These are phyloP conservation scores for Oxyria digyna DNA, from an alignment of 148 eudicot species.

Conservation along the genomic window DNA sequence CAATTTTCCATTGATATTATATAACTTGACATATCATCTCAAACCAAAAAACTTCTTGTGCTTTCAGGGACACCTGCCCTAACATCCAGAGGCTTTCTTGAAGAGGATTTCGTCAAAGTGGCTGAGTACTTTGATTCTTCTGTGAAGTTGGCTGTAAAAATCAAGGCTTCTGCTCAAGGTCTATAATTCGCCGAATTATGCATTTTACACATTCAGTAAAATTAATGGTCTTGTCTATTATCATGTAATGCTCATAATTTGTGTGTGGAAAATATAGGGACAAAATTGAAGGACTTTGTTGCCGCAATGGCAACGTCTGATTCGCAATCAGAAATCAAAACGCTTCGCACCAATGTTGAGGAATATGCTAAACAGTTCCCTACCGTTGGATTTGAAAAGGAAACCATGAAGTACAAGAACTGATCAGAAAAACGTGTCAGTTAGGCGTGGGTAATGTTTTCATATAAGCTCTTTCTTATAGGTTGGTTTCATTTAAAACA, in stretches of 20 bases:
- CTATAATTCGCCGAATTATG: neutral
- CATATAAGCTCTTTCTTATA: too few species aligned
- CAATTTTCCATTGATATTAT: neutral
- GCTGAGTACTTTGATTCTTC: constrained; percentile 87
- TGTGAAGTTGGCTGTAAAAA: constrained; percentile 69
- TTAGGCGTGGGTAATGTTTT: neutral
- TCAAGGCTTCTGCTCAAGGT: constrained; percentile 76
- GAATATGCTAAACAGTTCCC: constrained; percentile 96
- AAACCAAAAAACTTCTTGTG: neutral
- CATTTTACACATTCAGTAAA: neutral
- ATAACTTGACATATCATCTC: neutral
- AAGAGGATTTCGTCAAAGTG: constrained; percentile 91
- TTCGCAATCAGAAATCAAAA: constrained; percentile 63
- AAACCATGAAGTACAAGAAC: constrained; percentile 82
- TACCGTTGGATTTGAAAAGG: constrained; percentile 86
- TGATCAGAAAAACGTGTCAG: constrained; percentile 13
- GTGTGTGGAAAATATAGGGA: constrained; percentile 30
- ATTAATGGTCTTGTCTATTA: neutral
- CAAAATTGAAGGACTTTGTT: constrained; percentile 93
- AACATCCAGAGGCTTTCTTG: constrained; percentile 89
- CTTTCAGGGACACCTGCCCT: constrained; percentile 92
- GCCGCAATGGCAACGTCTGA: constrained; percentile 50
- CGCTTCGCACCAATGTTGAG: constrained; percentile 75
- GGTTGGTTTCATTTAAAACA: too few species aligned
- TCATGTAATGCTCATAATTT: neutral